Evolutionary conservation across 768 basidiomycete species (phyloP), one percentile per base, ranked within the genome.

Genomic region (Boletus coccyginus): DNA sequence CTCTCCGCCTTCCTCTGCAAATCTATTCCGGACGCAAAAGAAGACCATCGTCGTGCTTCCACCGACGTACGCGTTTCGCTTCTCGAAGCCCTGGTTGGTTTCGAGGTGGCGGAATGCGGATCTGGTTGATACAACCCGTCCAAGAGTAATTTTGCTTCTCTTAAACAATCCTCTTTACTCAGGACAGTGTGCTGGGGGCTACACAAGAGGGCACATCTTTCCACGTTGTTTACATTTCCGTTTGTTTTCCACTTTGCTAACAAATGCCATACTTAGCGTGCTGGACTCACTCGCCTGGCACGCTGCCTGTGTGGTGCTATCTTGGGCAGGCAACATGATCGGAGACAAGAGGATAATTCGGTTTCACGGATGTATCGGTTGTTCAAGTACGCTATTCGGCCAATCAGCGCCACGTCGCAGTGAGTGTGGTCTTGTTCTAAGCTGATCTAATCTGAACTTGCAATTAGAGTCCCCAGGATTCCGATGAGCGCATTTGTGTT

Each of bases 61-160:
- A 89, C 85, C 86, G 82, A 79, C 78, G 90, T 31, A 55, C 55
- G 53, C 57, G 61, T 38, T 35, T 56, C 29, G 24, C 60, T 53
- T 61, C 62, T 61, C 56, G 78, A 81, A 92, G 75, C 88, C 86
- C 83, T 68, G 21, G 79, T 64, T 70, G 85, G 85, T 88, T 83
- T 70, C 63, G 45, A 59, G 62, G 57, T 32, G 55, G 32, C 58
- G 42, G 49, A 52, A 49, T 45, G 69, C 58, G 66, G 64, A 50
- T 73, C 74, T 81, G 90, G 89, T 88, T 86, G 95, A 98, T 98
- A 95, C 94, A 88, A 90, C 75, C 61, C 81, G 90, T 92, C 95
- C 95, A 69, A 97, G 66, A 96, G 75, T 45, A 75, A 88, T 42
- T 58, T 62, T 52, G 40, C 59, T 75, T 67, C 84, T 83, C 81